A percentile compares a stretch with the other conserved stretches of the same genome.
These are phyloP conservation scores for Didymella arachidicola DNA, from an alignment of 2,329 filamentous ascomycete species.

Conservation along the genomic window DNA sequence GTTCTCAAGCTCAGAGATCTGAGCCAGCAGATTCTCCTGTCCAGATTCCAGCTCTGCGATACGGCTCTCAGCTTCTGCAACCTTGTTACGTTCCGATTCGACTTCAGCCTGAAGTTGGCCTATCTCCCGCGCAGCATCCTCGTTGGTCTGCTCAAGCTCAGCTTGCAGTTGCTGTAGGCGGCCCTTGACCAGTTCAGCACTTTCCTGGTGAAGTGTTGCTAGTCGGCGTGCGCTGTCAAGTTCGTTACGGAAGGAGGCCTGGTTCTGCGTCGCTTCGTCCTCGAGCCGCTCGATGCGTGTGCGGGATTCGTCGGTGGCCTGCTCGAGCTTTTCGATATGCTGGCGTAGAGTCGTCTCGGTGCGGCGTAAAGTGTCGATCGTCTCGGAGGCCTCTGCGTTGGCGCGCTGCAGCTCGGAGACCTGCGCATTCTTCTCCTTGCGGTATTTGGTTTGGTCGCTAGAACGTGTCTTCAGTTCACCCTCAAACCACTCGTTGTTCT, in stretches of 20 bases:
- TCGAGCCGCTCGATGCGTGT: conserved; percentile 84
- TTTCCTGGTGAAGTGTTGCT: conserved; percentile 81
- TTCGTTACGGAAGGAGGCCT: conserved; percentile 87
- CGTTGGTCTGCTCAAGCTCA: conserved; percentile 68
- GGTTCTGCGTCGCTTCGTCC: conserved; percentile 79
- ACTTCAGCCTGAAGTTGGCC: conserved; percentile 59
- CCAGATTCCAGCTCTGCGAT: conserved; percentile 71
- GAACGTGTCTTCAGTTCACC: conserved; percentile 89
- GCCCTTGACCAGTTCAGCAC: conserved; percentile 74
- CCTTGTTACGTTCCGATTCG: conserved; percentile 64
- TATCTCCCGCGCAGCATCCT: conserved; percentile 69
- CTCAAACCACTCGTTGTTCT: conserved; percentile 93
- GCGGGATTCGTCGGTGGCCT: conserved; percentile 85
- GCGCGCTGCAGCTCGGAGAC: conserved; percentile 88
- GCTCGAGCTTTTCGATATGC: conserved; percentile 81
- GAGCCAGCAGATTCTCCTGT: conserved; percentile 67
- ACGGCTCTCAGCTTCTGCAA: conserved; percentile 67
- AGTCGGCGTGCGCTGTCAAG: conserved; percentile 81
- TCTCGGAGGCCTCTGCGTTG: conserved; percentile 83
- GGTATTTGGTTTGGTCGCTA: conserved; percentile 84
- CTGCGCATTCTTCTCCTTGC: conserved; percentile 92
- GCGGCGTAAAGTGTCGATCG: conserved; percentile 77
- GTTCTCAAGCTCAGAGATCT: conserved; percentile 55
- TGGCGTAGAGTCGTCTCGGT: conserved; percentile 82
- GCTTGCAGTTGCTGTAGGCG: conserved; percentile 74